Conservation (phyloP, 2,329 filamentous ascomycete species). For the Aureobasidium sp. region DNA sequence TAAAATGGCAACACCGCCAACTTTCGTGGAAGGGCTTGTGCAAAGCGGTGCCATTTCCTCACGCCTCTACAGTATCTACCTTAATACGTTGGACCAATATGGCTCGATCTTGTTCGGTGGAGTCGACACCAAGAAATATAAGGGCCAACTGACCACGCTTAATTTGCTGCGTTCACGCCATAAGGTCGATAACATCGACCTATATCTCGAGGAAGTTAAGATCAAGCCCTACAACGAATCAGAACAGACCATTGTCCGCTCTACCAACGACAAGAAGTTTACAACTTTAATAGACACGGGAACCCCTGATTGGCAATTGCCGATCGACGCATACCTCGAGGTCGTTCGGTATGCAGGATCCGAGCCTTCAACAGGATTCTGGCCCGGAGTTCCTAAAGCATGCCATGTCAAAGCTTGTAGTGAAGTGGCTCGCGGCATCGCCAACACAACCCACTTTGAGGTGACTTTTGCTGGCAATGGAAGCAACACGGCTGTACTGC, state of each 20-base stretch:
- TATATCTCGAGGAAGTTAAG: not conserved
- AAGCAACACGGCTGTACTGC: not conserved
- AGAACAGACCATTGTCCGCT: slow-evolving; percentile 5
- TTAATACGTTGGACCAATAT: slow-evolving; percentile 21
- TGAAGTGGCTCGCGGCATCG: not conserved
- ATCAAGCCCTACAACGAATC: not conserved
- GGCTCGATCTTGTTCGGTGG: slow-evolving; percentile 29
- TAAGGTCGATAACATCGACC: not conserved
- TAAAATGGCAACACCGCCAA: slow-evolving; percentile 15
- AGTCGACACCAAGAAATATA: slow-evolving; percentile 23
- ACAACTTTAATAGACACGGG: slow-evolving; percentile 26
- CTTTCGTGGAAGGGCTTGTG: slow-evolving; percentile 24
- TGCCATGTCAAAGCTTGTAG: not conserved
- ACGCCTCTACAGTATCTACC: slow-evolving; percentile 24
- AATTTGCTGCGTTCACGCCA: not conserved
- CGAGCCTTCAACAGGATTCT: not conserved
- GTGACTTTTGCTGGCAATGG: not conserved
- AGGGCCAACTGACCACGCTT: slow-evolving; percentile 22
- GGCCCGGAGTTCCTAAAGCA: not conserved
- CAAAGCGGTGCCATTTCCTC: slow-evolving; percentile 24
- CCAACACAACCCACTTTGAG: not conserved
- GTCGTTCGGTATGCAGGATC: slow-evolving; percentile 11
- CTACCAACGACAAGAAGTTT: not conserved
- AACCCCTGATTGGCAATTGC: slow-evolving; percentile 22
- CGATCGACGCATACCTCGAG: slow-evolving; percentile 16